These are phyloP conservation scores for Haematococcus lacustris DNA, from an alignment of 139 green algal genomes.

Conservation along the genomic window DNA sequence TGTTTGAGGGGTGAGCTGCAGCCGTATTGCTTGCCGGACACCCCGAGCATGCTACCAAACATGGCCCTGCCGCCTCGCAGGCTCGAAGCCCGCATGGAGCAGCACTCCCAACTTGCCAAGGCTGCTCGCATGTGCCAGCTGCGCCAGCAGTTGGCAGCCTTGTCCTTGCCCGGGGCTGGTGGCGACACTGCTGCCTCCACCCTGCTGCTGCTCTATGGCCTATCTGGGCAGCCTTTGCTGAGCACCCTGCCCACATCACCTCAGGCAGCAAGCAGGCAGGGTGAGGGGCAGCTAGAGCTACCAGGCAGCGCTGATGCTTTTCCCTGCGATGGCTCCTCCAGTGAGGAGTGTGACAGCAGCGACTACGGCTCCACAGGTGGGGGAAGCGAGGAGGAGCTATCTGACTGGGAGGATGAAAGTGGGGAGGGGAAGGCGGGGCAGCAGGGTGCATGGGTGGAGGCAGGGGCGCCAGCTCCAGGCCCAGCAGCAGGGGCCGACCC, in stretches of 20 bases:
- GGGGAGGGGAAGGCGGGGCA: not conserved
- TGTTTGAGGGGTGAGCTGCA: slow-evolving; percentile 16
- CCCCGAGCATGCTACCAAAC: not conserved
- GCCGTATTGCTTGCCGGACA: too few species aligned
- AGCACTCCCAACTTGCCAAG: slow-evolving; percentile 21
- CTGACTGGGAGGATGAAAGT: slow-evolving; percentile 11
- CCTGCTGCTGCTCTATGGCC: slow-evolving; percentile 12
- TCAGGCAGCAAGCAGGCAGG: too few species aligned
- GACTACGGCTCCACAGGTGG: not conserved
- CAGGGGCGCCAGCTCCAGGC: too few species aligned
- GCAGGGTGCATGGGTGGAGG: too few species aligned
- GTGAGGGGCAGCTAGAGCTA: too few species aligned
- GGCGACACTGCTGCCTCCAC: slow-evolving; percentile 5
- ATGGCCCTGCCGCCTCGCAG: slow-evolving; percentile 6
- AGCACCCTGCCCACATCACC: slow-evolving; percentile 3
- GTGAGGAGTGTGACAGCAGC: too few species aligned
- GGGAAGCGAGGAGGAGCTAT: slow-evolving; percentile 10
- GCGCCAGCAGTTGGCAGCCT: not conserved
- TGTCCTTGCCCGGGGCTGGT: too few species aligned
- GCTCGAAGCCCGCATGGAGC: slow-evolving; percentile 12
- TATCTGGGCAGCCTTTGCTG: slow-evolving; percentile 7
- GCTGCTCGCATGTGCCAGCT: slow-evolving; percentile 4
- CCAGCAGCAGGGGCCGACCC: too few species aligned
- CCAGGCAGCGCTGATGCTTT: too few species aligned
- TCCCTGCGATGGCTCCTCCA: too few species aligned